These are phyloP conservation scores for Boletus rufocinnamomeus DNA, from an alignment of 768 basidiomycete genomes.

Conservation along the genomic window DNA sequence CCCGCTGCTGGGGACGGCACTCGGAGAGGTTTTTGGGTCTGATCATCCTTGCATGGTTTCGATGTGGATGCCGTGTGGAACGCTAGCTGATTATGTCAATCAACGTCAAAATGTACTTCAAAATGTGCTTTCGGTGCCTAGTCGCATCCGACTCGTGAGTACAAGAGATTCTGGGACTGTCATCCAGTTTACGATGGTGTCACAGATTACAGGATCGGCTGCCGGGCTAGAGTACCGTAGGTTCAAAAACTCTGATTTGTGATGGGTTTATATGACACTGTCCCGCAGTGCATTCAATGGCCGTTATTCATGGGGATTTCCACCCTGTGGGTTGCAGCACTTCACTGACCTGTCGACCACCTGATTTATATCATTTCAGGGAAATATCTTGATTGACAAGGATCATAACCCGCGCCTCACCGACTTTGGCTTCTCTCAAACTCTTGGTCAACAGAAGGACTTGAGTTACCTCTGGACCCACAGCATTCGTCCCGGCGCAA, in stretches of 20 bases:
- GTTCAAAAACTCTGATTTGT: neutral
- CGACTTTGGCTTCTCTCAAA: slow-evolving; percentile 8
- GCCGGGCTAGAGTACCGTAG: slow-evolving; percentile 3
- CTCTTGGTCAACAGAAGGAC: neutral
- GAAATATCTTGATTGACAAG: slow-evolving; percentile 5
- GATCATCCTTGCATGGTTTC: slow-evolving; percentile 10
- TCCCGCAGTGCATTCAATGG: neutral
- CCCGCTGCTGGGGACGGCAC: slow-evolving; percentile 3
- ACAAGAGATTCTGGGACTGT: neutral
- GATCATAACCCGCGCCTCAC: slow-evolving; percentile 2
- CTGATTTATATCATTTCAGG: neutral
- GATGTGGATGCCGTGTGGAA: slow-evolving; percentile 10
- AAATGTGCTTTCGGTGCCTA: neutral
- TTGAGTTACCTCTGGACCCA: neutral
- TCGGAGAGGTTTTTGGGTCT: slow-evolving; percentile 1
- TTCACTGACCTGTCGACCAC: neutral
- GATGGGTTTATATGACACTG: neutral
- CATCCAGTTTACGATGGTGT: neutral
- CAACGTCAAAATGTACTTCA: no score
- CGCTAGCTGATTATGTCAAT: neutral
- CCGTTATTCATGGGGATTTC: slow-evolving; percentile 2
- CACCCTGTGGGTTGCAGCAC: neutral
- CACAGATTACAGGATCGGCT: neutral
- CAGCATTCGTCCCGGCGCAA: neutral
- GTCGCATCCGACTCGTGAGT: no score